phyloP scores from a whole-genome alignment of 805 yeast genomes.

The Candida golubevii region DNA sequence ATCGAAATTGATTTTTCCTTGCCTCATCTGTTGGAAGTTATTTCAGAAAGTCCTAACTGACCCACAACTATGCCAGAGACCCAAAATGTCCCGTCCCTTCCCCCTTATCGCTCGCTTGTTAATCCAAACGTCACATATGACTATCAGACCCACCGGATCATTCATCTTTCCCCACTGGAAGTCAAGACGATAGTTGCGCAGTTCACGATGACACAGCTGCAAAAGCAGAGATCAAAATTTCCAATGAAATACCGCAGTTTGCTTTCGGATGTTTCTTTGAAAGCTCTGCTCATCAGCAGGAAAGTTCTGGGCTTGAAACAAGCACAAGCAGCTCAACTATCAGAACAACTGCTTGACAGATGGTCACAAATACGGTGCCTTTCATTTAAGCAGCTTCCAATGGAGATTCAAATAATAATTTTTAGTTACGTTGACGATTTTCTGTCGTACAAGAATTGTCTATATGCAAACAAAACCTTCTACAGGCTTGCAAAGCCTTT shows the following conservation, averaged over 20 bases:
- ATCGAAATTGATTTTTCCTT: too few species aligned
- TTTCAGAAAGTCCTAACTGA: neutral
- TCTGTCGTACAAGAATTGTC: constrained; percentile 35
- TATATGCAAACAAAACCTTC: constrained; percentile 50
- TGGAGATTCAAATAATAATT: constrained; percentile 39
- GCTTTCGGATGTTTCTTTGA: constrained; percentile 45
- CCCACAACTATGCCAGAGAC: constrained; percentile 10
- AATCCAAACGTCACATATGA: constrained; percentile 49
- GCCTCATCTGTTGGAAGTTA: too few species aligned
- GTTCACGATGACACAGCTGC: constrained; percentile 14
- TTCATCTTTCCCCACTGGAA: constrained; percentile 36
- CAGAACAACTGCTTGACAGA: neutral
- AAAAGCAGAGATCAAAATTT: constrained; percentile 18
- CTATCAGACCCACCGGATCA: constrained; percentile 43
- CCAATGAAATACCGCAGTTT: constrained; percentile 48
- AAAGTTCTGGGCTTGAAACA: constrained; percentile 18
- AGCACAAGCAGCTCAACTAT: neutral
- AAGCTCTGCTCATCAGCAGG: constrained; percentile 35
- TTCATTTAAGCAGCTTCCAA: constrained; percentile 33
- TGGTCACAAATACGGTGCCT: constrained; percentile 7
- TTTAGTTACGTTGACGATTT: constrained; percentile 31
- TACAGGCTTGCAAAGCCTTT: constrained; percentile 49
- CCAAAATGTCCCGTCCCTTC: constrained; percentile 28
- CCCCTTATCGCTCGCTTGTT: constrained; percentile 51
- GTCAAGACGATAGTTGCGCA: constrained; percentile 20